Percentiles rank a stretch among this genome's conserved stretches.
Evolutionary conservation across 2,329 filamentous ascomycete genomes (phyloP).

Genomic region (Diaporthe sp.): DNA sequence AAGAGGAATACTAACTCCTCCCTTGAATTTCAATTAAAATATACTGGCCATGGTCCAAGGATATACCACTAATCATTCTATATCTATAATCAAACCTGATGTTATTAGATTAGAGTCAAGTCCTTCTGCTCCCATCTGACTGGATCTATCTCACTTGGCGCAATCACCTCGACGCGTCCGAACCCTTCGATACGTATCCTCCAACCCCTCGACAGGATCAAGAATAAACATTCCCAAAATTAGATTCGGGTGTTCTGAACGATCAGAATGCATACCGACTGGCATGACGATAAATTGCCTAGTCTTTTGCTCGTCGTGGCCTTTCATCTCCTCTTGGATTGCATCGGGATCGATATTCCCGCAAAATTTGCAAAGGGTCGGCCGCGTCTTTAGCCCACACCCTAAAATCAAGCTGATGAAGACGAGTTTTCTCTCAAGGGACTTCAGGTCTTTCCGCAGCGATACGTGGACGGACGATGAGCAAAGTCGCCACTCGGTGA

Average conservation of each 20-base stretch:
- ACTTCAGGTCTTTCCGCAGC: too few relatives aligned
- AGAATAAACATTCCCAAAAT: not conserved
- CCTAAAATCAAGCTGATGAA: too few relatives aligned
- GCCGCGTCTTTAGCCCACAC: not conserved
- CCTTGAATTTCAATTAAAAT: accelerated
- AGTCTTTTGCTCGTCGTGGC: not conserved
- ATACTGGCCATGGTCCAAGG: not conserved
- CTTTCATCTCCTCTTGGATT: not conserved
- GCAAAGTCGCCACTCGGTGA: too few relatives aligned
- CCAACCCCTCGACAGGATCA: not conserved
- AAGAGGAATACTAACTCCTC: too few relatives aligned
- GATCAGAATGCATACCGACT: not conserved
- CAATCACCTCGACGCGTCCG: not conserved
- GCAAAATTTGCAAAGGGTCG: not conserved
- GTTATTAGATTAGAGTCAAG: not conserved
- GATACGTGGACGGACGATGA: too few relatives aligned
- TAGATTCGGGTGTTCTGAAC: not conserved
- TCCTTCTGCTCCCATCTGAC: not conserved
- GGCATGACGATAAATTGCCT: not conserved
- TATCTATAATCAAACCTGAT: too few relatives aligned
- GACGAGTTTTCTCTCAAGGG: too few relatives aligned
- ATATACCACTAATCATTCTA: not conserved
- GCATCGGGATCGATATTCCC: not conserved
- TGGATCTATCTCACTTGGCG: not conserved
- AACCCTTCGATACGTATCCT: not conserved